A percentile compares a stretch with the other conserved stretches of the same genome.
These are phyloP conservation scores for Bullera alba DNA, from an alignment of 768 basidiomycete genomes.

Conservation along the genomic window DNA sequence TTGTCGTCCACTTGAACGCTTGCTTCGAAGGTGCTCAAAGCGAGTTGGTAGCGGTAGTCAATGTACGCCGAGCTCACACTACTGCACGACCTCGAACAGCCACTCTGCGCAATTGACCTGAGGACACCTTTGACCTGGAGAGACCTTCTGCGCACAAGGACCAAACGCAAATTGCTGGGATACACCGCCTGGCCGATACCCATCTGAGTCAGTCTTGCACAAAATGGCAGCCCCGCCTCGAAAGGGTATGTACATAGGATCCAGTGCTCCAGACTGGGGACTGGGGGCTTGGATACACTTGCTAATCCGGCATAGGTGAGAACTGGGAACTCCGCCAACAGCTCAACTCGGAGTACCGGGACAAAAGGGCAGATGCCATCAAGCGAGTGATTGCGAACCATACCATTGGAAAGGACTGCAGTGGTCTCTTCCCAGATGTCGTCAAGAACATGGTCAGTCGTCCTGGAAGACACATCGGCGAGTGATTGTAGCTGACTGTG, in stretches of 20 bases:
- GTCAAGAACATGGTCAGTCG: conserved; percentile 71
- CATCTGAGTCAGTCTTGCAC: neutral
- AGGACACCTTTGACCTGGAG: too few species aligned
- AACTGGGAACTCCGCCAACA: conserved; percentile 96
- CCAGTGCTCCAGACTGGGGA: neutral
- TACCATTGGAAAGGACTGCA: conserved; percentile 93
- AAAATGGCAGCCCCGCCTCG: conserved; percentile 5
- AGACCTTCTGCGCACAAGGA: too few species aligned
- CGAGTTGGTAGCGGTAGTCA: too few species aligned
- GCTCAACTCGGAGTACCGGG: conserved; percentile 91
- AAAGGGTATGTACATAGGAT: neutral
- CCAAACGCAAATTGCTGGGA: too few species aligned
- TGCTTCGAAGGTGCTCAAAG: too few species aligned
- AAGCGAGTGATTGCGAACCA: conserved; percentile 96
- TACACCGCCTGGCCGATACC: neutral
- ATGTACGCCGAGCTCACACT: too few species aligned
- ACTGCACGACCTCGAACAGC: too few species aligned
- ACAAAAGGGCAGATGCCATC: conserved; percentile 96
- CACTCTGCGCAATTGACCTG: too few species aligned
- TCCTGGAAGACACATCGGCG: neutral
- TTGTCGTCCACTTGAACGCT: too few species aligned
- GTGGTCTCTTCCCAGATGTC: conserved; percentile 90
- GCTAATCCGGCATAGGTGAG: conserved; percentile 59
- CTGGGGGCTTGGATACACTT: neutral
- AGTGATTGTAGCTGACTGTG: neutral